These are phyloP conservation scores for Trebouxia gelatinosa DNA, from an alignment of 163 green algal genomes.

Conservation along the genomic window DNA sequence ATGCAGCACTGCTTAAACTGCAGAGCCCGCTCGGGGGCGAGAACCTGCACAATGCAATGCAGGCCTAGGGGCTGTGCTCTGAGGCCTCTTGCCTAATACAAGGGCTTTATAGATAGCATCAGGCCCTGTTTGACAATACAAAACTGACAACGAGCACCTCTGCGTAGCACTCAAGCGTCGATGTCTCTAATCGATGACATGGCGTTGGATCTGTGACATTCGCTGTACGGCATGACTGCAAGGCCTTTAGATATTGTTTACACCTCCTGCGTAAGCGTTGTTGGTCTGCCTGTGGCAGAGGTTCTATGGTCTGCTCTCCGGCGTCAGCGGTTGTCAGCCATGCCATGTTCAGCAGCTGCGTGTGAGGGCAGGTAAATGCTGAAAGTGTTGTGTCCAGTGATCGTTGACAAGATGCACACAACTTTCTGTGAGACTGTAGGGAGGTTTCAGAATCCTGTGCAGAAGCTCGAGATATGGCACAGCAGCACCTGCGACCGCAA, in stretches of 20 bases:
- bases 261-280: neutral
- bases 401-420: neutral
- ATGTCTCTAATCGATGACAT: neutral
- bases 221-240: constrained; percentile 6
- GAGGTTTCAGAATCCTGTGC: too few relatives aligned
- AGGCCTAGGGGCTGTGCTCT: neutral
- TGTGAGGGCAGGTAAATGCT: neutral
- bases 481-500: too few relatives aligned
- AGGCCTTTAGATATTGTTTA: neutral
- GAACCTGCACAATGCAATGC: constrained; percentile 5
- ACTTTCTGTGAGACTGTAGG: neutral
- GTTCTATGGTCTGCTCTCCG: neutral
- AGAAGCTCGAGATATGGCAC: too few relatives aligned
- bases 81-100: neutral
- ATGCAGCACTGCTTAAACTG: constrained; percentile 5
- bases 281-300: neutral
- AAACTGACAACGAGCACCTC: neutral
- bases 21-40: constrained; percentile 2
- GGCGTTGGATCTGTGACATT: neutral
- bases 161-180: constrained; percentile 6
- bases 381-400: neutral
- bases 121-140: neutral
- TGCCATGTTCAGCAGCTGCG: neutral
- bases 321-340: too few relatives aligned
- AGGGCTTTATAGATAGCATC: neutral